phyloP scores from a whole-genome alignment of 1,284 basidiomycete genomes.

The Lentinula novae-zelandiae region DNA sequence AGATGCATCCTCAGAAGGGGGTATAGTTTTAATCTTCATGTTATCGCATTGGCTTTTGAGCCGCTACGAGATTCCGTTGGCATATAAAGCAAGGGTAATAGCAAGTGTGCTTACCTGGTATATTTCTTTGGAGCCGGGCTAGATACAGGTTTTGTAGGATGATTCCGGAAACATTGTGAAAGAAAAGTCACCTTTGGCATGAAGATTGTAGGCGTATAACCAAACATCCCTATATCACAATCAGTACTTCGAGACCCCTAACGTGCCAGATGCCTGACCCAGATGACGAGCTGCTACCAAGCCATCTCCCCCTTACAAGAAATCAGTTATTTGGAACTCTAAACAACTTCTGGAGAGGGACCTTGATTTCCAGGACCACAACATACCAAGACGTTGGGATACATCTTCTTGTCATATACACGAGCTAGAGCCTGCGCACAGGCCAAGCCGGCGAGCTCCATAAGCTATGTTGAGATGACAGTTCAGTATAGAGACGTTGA shows the following conservation, averaged over 20 bases:
- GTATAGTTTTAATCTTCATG: constrained; percentile 73
- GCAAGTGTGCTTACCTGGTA: constrained; percentile 54
- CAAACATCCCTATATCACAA: constrained; percentile 70
- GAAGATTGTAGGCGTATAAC: constrained; percentile 82
- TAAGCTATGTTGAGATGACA: constrained; percentile 69
- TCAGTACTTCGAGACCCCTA: background rate
- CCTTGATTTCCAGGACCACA: constrained; percentile 97
- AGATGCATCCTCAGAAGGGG: constrained; percentile 44
- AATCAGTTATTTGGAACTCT: background rate
- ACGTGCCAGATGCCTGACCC: constrained; percentile 40
- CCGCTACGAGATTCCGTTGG: constrained; percentile 39
- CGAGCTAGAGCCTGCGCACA: constrained; percentile 88
- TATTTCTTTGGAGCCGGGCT: constrained; percentile 88
- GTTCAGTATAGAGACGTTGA: background rate
- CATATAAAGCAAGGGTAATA: background rate
- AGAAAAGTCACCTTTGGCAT: constrained; percentile 78
- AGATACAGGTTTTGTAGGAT: background rate
- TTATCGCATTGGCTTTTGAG: constrained; percentile 87
- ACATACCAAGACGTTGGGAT: constrained; percentile 81
- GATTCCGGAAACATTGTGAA: background rate
- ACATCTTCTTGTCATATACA: constrained; percentile 65
- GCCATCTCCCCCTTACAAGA: constrained; percentile 77
- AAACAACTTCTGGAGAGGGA: constrained; percentile 10
- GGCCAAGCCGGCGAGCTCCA: constrained; percentile 97
- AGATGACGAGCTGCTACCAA: constrained; percentile 95